These are phyloP conservation scores for Epichloe aotearoae DNA, from an alignment of 2,329 filamentous ascomycete genomes.

Conservation along the genomic window DNA sequence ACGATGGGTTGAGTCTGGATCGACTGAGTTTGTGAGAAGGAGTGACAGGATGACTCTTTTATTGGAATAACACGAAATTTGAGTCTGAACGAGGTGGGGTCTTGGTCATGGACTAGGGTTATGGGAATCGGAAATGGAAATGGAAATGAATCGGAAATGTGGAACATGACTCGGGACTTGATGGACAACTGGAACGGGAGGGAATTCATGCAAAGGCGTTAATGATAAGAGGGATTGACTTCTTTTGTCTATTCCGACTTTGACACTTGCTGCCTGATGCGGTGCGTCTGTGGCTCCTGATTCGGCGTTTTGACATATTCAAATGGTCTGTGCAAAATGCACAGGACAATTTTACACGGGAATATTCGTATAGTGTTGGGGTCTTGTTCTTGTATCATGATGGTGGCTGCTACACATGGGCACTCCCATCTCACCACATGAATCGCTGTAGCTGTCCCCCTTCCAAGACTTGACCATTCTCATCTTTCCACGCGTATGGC, in stretches of 20 bases:
- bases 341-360: not conserved
- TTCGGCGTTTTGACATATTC: not conserved
- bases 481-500: slow-evolving; percentile 52
- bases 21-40: slow-evolving; percentile 52
- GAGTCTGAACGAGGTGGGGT: not conserved
- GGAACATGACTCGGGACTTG: not conserved
- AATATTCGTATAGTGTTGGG: not conserved
- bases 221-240: not conserved
- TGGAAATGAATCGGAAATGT: not conserved
- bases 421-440: slow-evolving; percentile 51
- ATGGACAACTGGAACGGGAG: not conserved
- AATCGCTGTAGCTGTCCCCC: slow-evolving; percentile 53
- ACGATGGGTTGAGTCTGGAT: slow-evolving; percentile 62
- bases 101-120: not conserved
- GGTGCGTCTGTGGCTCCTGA: not conserved
- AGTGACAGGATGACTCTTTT: not conserved
- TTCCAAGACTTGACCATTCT: slow-evolving; percentile 38
- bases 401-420: no score
- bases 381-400: not conserved
- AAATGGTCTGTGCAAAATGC: not conserved
- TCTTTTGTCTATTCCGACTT: not conserved
- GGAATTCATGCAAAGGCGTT: slow-evolving; percentile 2
- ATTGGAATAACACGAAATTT: not conserved
- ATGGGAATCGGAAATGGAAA: not conserved
- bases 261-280: not conserved